phyloP scores from a whole-genome alignment of 2,329 filamentous ascomycete genomes.

The Fusarium chaquense region DNA sequence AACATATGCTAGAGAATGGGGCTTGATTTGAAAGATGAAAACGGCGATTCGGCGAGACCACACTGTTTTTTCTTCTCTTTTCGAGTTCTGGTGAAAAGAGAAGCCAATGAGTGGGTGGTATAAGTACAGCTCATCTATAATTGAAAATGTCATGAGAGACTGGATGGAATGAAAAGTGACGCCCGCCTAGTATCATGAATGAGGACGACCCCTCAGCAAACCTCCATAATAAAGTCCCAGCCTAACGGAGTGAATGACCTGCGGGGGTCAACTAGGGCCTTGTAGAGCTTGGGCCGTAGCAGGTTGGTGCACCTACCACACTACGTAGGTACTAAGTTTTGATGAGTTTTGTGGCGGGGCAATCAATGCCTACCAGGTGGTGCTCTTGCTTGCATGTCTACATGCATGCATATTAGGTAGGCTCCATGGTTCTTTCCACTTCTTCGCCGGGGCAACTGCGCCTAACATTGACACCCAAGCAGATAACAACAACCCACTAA shows the following conservation, averaged over 20 bases:
- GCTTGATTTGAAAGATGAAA: constrained; percentile 20
- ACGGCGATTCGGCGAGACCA: not conserved
- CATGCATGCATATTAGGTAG: not conserved
- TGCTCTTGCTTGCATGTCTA: constrained; percentile 6
- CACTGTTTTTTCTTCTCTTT: not conserved
- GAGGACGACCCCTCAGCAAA: constrained; percentile 20
- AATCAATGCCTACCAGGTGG: not conserved
- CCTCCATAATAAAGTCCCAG: not conserved
- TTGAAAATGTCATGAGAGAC: not conserved
- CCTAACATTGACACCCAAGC: constrained; percentile 37
- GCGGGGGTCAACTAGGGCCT: not conserved
- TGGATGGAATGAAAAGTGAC: not conserved
- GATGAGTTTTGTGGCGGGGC: constrained; percentile 6
- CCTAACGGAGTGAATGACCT: not conserved
- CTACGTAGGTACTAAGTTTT: not conserved
- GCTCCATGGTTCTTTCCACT: constrained; percentile 13
- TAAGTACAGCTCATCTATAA: not conserved
- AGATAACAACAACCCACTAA: constrained; percentile 23
- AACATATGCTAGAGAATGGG: constrained; percentile 8
- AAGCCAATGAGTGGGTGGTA: no score
- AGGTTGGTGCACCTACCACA: constrained; percentile 3
- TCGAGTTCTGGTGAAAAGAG: not conserved
- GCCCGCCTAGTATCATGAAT: not conserved
- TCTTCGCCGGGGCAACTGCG: constrained; percentile 44
- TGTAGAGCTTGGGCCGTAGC: constrained; percentile 17